Conservation (phyloP, 768 basidiomycete genomes). For the Favolaschia claudopus region DNA sequence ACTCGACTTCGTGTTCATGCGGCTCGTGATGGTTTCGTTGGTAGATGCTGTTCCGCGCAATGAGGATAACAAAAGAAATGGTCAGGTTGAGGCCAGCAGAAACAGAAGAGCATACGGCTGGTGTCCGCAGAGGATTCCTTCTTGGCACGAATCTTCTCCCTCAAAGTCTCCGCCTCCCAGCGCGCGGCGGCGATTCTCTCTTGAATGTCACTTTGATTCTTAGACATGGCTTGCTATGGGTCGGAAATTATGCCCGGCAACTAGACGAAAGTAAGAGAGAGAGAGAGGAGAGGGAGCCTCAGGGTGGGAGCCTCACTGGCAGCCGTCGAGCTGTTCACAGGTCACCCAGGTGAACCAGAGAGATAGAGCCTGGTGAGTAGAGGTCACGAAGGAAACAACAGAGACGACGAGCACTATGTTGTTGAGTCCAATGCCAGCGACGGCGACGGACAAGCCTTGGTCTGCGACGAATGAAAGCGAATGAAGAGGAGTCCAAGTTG, state of each 20-base stretch:
- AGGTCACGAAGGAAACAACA: slow-evolving; percentile 1
- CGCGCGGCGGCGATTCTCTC: slow-evolving; percentile 95
- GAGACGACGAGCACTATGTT: background rate
- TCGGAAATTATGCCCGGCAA: slow-evolving; percentile 5
- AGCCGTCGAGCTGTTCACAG: too few relatives aligned
- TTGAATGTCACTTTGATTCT: slow-evolving; percentile 84
- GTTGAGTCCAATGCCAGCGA: slow-evolving; percentile 17
- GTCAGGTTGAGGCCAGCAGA: slow-evolving; percentile 22
- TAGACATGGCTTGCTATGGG: slow-evolving; percentile 62
- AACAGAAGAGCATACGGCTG: slow-evolving; percentile 78
- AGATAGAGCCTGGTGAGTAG: slow-evolving; percentile 20
- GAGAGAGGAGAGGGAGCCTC: too few relatives aligned
- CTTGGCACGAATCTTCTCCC: slow-evolving; percentile 98
- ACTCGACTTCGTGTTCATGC: slow-evolving; percentile 97
- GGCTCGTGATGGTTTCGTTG: slow-evolving; percentile 93
- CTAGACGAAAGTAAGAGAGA: slow-evolving; percentile 3
- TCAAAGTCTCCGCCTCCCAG: slow-evolving; percentile 94
- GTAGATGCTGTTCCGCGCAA: slow-evolving; percentile 99
- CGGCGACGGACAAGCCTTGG: slow-evolving; percentile 16
- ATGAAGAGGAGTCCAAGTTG: slow-evolving; percentile 17
- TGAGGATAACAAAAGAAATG: slow-evolving; percentile 43
- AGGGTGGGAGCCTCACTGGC: too few relatives aligned
- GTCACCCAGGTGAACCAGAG: slow-evolving; percentile 15
- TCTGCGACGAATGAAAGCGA: slow-evolving; percentile 24
- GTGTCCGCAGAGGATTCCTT: slow-evolving; percentile 98